Base-by-base conservation (phyloP, 2,329 filamentous ascomycete species). In the Akanthomyces lecanii region DNA sequence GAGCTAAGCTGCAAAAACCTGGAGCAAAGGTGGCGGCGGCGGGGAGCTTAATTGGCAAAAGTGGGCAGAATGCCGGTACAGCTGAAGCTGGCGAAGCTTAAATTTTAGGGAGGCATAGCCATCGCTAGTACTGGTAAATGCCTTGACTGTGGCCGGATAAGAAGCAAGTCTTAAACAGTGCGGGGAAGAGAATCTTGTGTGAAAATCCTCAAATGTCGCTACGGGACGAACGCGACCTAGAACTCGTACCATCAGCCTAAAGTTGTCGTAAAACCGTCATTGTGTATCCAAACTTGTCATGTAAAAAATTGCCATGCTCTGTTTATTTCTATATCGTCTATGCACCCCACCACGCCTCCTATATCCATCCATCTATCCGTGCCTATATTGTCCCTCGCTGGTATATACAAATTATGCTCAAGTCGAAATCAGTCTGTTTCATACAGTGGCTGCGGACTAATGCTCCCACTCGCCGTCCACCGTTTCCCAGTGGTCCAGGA, bases 401-500 rank as follows among this genome's bases (percentile, higher is more conserved):
- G 36, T 63, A 52, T 58, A 63, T 62, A 59, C 44, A 61, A 33
- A 36, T 52, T 38, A 14, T 40, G 12, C 11, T 40, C 28, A 38
- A 38, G 8, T 21, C 21, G 14, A 42, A 60, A 42, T 51, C 44
- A 59, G 3, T 16, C 23, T 18, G 12, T 36, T 4, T 21, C 28
- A 5, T 30, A 30, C 28, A 30, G 28, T 6, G 28, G 28, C 28
- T 30, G 28, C 28, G 1, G 28, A 30, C 28, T 58, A 63, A 21
- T 72, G 75, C 51, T 79, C 79, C 82, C 95, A 97, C 78, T 96
- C 91, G 53, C 77, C 82, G 75, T 97, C 93, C 48, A 97, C 88
- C 70, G 84, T 82, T 80, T 97, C 92, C 80, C 89, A 98, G 66
- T 88, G 80, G 70, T 96, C 91, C 68, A 96, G 84, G 75, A 97